phyloP scores from a whole-genome alignment of 176 grass and related monocot genomes.

The Bothriochloa decipiens region DNA sequence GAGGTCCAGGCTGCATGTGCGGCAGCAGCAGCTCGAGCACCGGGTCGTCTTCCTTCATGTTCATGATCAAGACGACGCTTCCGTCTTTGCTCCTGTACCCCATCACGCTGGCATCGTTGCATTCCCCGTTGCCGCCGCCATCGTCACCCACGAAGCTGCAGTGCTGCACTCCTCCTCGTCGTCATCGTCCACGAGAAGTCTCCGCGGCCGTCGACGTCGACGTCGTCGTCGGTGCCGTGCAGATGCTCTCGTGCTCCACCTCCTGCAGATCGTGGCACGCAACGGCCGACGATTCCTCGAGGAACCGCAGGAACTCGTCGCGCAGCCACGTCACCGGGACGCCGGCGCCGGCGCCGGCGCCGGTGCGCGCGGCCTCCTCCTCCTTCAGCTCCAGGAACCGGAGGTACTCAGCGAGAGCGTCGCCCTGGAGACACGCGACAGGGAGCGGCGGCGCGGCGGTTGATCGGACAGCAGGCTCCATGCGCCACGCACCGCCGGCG shows the following conservation, averaged over 20 bases:
- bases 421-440: background rate
- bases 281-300: background rate
- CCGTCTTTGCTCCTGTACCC: background rate
- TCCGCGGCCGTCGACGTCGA: too few species aligned
- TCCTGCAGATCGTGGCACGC: background rate
- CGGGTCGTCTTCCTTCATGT: background rate
- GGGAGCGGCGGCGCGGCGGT: too few species aligned
- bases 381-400: constrained; percentile 22
- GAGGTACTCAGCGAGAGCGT: constrained; percentile 8
- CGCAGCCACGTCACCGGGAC: background rate
- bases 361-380: too few species aligned
- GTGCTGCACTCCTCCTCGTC: background rate
- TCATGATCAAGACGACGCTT: background rate
- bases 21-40: background rate
- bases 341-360: background rate
- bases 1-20: background rate
- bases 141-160: background rate
- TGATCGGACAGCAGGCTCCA: too few species aligned
- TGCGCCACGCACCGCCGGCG: too few species aligned
- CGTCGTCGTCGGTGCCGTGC: background rate
- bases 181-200: background rate
- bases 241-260: background rate
- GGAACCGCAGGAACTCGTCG: constrained; percentile 9
- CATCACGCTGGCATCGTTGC: background rate
- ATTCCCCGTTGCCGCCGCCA: background rate